These are phyloP conservation scores for Talaromyces sp. DNA, from an alignment of 2,329 filamentous ascomycete genomes.

Conservation along the genomic window DNA sequence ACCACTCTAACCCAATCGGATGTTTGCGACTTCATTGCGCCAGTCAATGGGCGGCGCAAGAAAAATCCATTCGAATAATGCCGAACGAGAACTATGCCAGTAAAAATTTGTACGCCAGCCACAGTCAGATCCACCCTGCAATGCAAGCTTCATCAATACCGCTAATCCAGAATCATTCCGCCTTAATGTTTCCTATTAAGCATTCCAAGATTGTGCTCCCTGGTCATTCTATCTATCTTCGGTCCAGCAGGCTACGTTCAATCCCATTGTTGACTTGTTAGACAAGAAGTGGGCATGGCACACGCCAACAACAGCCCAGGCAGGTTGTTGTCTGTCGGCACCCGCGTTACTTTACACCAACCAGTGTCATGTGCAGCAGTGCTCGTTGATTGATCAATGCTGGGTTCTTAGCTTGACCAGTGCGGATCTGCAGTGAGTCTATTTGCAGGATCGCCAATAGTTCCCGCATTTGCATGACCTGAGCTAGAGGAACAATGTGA, in stretches of 20 bases:
- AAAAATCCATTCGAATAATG: background rate
- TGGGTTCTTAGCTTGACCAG: background rate
- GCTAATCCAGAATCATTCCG: background rate
- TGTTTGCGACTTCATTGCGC: constrained; percentile 1
- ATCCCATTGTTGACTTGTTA: constrained; percentile 8
- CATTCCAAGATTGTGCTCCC: background rate
- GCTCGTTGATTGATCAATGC: background rate
- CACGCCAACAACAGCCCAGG: background rate
- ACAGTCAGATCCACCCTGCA: background rate
- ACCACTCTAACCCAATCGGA: constrained; percentile 18
- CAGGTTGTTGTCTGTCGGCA: constrained; percentile 1
- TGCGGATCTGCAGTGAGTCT: constrained; percentile 12
- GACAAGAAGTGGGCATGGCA: constrained; percentile 1
- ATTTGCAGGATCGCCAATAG: constrained; percentile 11
- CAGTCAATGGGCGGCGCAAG: background rate
- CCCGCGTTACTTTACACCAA: constrained; percentile 4
- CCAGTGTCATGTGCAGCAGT: constrained; percentile 6
- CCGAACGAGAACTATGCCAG: background rate
- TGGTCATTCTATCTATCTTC: background rate
- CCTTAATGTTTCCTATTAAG: background rate
- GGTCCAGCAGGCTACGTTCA: background rate
- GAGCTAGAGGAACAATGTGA: background rate
- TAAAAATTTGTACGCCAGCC: constrained; percentile 11
- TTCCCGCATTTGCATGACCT: background rate
- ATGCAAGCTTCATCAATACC: background rate